These are phyloP conservation scores for Capsicum chinense DNA, from an alignment of 257 asterid species.

Conservation along the genomic window DNA sequence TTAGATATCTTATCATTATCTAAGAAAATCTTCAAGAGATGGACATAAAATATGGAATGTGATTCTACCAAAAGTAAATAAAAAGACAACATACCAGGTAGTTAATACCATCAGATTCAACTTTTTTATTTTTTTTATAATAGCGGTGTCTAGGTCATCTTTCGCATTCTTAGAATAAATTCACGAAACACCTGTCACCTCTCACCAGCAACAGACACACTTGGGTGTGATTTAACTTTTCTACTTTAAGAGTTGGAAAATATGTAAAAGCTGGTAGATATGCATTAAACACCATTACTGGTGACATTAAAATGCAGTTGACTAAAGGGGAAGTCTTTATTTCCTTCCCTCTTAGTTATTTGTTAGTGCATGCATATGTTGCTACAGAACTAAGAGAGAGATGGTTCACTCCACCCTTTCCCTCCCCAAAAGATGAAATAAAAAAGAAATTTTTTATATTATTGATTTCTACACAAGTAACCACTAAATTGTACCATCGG, in stretches of 20 bases:
- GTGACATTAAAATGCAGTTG: neutral
- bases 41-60: neutral
- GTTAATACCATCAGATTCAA: neutral
- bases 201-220: too few relatives aligned
- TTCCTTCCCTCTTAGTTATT: neutral
- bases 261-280: neutral
- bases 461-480: constrained; percentile 5
- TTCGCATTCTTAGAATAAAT: too few relatives aligned
- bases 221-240: too few relatives aligned
- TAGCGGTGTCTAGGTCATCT: too few relatives aligned
- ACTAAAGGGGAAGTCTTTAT: neutral
- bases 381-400: neutral
- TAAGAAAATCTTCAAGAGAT: neutral
- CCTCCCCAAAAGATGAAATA: neutral
- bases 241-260: neutral
- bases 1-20: neutral
- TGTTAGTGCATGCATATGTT: neutral
- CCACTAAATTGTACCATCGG: neutral
- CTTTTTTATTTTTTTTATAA: neutral
- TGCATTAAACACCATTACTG: neutral
- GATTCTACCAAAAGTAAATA: neutral
- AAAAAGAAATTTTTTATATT: neutral
- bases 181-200: too few relatives aligned
- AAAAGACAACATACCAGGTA: neutral
- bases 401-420: too few relatives aligned